Conservation (phyloP, 805 yeast species). For the Pichia thaimueangensis region DNA sequence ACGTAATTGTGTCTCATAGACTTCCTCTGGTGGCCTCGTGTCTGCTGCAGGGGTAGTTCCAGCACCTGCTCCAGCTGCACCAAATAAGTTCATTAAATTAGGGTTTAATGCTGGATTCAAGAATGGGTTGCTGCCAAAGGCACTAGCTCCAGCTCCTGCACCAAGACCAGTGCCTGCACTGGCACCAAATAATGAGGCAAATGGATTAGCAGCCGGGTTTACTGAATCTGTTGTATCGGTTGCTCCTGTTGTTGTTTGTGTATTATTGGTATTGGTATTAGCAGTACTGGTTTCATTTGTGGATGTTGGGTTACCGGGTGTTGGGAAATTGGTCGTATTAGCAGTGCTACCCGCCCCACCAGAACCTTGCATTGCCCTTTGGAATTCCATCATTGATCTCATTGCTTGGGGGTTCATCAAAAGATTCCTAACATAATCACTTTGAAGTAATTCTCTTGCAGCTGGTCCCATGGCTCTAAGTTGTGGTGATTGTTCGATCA, state of each 20-base stretch:
- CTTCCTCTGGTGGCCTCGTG: constrained; percentile 72
- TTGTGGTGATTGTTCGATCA: constrained; percentile 80
- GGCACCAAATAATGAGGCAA: constrained; percentile 31
- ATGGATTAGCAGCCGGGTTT: constrained; percentile 41
- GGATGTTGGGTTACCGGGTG: constrained; percentile 37
- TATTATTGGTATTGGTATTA: constrained; percentile 2
- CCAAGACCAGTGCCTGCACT: constrained; percentile 22
- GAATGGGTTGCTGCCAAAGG: constrained; percentile 19
- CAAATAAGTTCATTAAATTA: constrained; percentile 39
- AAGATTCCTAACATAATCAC: constrained; percentile 76
- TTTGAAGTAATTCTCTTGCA: constrained; percentile 77
- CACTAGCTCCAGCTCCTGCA: constrained; percentile 11
- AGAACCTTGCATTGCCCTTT: constrained; percentile 40
- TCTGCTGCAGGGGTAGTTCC: constrained; percentile 64
- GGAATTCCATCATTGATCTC: constrained; percentile 76
- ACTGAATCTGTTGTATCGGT: constrained; percentile 9
- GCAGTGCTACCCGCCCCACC: constrained; percentile 24
- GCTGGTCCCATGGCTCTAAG: constrained; percentile 84
- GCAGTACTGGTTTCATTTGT: constrained; percentile 15
- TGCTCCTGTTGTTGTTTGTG: constrained; percentile 17
- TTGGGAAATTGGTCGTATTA: constrained; percentile 35
- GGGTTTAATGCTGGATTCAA: constrained; percentile 44
- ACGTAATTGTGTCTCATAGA: constrained; percentile 63
- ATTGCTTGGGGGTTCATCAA: constrained; percentile 78
- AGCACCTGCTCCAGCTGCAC: constrained; percentile 36